Percentiles rank a stretch among this genome's conserved stretches.
Conservation (phyloP, 2,329 filamentous ascomycete genomes). For the Diaporthe sp. region DNA sequence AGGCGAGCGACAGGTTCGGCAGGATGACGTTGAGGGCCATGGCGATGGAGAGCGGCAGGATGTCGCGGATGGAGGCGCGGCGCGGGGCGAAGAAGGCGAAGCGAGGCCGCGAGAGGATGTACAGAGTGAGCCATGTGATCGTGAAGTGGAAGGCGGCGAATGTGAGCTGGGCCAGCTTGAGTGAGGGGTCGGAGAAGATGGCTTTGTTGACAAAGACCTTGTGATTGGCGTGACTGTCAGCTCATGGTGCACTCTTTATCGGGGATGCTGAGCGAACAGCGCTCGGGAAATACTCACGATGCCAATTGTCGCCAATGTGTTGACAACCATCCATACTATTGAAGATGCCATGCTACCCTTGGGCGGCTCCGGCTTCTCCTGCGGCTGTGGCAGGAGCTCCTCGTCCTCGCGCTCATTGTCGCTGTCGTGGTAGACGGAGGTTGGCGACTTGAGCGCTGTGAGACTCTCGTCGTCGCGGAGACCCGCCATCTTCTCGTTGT, state of each 20-base stretch:
- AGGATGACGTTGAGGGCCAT: constrained; percentile 79
- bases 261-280: neutral
- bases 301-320: constrained; percentile 72
- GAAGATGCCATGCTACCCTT: constrained; percentile 53
- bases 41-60: constrained; percentile 74
- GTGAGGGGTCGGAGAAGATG: constrained; percentile 73
- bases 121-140: constrained; percentile 75
- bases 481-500: constrained; percentile 49
- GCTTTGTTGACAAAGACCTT: constrained; percentile 79
- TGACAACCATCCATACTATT: constrained; percentile 70
- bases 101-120: constrained; percentile 67
- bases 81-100: constrained; percentile 72
- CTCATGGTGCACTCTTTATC: neutral
- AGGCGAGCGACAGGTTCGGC: constrained; percentile 76
- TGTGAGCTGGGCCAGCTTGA: constrained; percentile 72
- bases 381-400: constrained; percentile 52
- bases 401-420: constrained; percentile 55
- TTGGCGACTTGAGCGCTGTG: constrained; percentile 46
- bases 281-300: constrained; percentile 61
- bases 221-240: constrained; percentile 17
- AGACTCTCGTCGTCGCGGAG: constrained; percentile 49
- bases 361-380: constrained; percentile 51
- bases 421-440: constrained; percentile 46
- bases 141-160: constrained; percentile 79
- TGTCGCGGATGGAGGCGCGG: constrained; percentile 64